Base-by-base conservation (phyloP, 139 green algal genomes). In the Nannochloris sp. region DNA sequence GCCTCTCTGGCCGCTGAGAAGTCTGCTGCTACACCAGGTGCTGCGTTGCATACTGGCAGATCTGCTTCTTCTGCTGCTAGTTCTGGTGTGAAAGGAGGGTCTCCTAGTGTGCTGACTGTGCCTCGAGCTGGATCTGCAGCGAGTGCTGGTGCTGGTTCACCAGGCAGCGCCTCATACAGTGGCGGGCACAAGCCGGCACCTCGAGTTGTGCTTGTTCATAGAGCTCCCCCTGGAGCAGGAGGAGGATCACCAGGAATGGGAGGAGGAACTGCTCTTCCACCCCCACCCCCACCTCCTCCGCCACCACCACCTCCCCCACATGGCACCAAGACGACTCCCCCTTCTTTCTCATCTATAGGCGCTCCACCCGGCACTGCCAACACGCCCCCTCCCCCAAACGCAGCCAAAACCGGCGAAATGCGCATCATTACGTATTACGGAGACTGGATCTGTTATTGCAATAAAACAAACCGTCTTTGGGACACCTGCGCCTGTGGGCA, bases 361-460 rank as follows among this genome's bases (percentile, higher is more conserved):
- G 24, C 47, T n/a, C 47, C 47, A 31, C 47, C 47, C 23, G 47
- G 47, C 12, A 57, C n/a, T 35, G 47, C 47, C 47, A 35, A 30
- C n/a, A 13, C 31, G 24, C n/a, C 47, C 31, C n/a, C 25, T 57
- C 19, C n/a, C n/a, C n/a, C n/a, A n/a, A n/a, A n/a, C n/a, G n/a
- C n/a, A n/a, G n/a, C n/a, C n/a, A n/a, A 34, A 1, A 15, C 61
- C 32, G 61, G 12, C 1, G 39, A 79, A 54, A 79, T 80, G 65
- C 45, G 75, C 14, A 76, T 81, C 13, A 60, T 78, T 6, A 64
- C 59, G 1, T 80, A 76, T 46, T 76, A 66, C 6, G 75, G 75
- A 30, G 70, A 81, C 47, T 81, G 75, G 75, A 35, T 64, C n/a
- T 81, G 75, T 54, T 60, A 67, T 13, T 81, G 75, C 44, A 60